These are phyloP conservation scores for Blastobotrys robertii DNA, from an alignment of 805 yeast species.

Conservation along the genomic window DNA sequence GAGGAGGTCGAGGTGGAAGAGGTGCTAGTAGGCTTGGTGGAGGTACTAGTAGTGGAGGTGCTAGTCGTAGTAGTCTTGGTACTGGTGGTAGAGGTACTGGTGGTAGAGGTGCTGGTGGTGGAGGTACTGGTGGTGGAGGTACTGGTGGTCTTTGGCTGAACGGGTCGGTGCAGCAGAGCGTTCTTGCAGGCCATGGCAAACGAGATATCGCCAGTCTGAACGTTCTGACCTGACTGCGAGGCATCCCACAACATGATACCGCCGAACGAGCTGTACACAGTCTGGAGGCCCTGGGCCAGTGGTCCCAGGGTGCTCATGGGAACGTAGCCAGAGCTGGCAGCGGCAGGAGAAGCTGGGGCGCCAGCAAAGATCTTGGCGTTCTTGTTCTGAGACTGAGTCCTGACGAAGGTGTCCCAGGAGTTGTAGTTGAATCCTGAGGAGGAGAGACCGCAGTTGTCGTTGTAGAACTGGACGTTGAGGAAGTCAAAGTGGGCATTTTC, in stretches of 20 bases:
- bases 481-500: slow-evolving; percentile 43
- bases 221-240: slow-evolving; percentile 27
- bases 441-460: slow-evolving; percentile 39
- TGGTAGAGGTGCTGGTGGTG: too few relatives aligned
- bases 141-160: too few relatives aligned
- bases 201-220: too few relatives aligned
- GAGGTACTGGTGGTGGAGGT: too few relatives aligned
- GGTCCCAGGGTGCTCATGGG: slow-evolving; percentile 29
- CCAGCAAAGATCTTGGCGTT: slow-evolving; percentile 52
- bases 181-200: too few relatives aligned
- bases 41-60: too few relatives aligned
- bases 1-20: too few relatives aligned
- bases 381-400: slow-evolving; percentile 35
- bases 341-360: slow-evolving; percentile 42
- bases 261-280: slow-evolving; percentile 33
- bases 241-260: slow-evolving; percentile 81
- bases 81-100: too few relatives aligned
- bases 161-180: too few relatives aligned
- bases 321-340: slow-evolving; percentile 49
- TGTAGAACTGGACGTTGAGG: slow-evolving; percentile 58
- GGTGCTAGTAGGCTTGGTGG: too few relatives aligned
- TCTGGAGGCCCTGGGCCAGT: slow-evolving; percentile 16
- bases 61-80: too few relatives aligned
- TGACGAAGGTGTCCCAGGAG: slow-evolving; percentile 45
- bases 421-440: slow-evolving; percentile 26